Evolutionary conservation across 352 stramenopile species (phyloP).

Genomic region (Globisporangium cylindrosporum): DNA sequence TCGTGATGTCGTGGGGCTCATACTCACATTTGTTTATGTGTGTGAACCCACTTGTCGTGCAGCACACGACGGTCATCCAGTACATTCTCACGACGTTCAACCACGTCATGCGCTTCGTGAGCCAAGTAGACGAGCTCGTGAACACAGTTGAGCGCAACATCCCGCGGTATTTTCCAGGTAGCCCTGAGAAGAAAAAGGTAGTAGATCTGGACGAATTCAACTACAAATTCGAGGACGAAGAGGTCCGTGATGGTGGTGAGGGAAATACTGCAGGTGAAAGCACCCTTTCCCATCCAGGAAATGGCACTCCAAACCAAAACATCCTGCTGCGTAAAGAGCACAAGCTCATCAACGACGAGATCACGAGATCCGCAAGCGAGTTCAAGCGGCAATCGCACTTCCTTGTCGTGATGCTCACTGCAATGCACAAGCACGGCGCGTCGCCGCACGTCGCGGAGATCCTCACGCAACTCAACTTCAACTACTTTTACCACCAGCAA

Average conservation of each 20-base stretch:
- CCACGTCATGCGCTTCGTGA: constrained; percentile 64
- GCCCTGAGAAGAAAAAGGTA: neutral
- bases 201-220: neutral
- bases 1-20: neutral
- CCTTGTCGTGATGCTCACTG: constrained; percentile 66
- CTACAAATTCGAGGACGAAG: neutral
- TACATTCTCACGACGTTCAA: constrained; percentile 76
- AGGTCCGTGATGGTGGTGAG: constrained; percentile 6
- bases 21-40: constrained; percentile 1
- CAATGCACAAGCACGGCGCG: constrained; percentile 69
- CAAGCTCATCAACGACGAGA: constrained; percentile 26
- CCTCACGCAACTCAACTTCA: constrained; percentile 74
- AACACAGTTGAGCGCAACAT: constrained; percentile 46
- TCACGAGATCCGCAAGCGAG: constrained; percentile 41
- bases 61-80: constrained; percentile 63
- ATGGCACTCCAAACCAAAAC: neutral
- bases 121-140: constrained; percentile 50
- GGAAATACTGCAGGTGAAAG: neutral
- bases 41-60: neutral
- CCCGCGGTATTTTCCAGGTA: constrained; percentile 29
- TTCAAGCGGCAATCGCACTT: constrained; percentile 68
- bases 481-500: constrained; percentile 60
- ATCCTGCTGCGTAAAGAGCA: constrained; percentile 15
- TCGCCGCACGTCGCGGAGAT: constrained; percentile 69
- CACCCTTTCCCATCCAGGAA: neutral